Conservation (phyloP, 345 rosid genomes). For the Nephelium lappaceum region DNA sequence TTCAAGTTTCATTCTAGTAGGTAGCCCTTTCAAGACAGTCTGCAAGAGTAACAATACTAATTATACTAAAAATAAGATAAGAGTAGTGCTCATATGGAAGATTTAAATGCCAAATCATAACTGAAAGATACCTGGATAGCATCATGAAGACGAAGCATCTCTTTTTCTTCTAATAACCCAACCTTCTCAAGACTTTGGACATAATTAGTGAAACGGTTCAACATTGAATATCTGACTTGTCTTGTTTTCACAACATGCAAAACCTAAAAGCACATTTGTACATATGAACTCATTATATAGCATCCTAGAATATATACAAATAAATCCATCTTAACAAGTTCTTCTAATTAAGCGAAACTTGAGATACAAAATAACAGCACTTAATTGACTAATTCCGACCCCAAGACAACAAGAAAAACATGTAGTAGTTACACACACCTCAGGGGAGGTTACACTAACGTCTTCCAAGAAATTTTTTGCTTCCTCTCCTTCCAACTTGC, state of each 20-base stretch:
- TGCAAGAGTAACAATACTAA: conserved; percentile 26
- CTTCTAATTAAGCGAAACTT: neutral
- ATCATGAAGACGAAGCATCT: conserved; percentile 93
- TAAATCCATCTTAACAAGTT: conserved; percentile 11
- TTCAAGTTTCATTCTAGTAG: conserved; percentile 37
- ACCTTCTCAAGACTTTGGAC: conserved; percentile 80
- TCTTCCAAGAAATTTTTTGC: conserved; percentile 88
- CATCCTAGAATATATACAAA: neutral
- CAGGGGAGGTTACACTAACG: conserved; percentile 80
- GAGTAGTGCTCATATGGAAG: neutral
- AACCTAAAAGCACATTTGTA: conserved; percentile 51
- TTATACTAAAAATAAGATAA: neutral
- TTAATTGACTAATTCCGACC: neutral
- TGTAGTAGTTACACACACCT: conserved; percentile 47
- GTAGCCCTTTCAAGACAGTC: conserved; percentile 88
- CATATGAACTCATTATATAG: neutral
- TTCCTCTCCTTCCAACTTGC: conserved; percentile 79
- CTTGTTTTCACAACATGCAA: conserved; percentile 93
- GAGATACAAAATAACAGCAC: neutral
- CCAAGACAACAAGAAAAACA: neutral
- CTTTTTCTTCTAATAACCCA: conserved; percentile 88
- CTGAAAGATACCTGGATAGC: conserved; percentile 69
- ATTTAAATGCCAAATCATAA: neutral
- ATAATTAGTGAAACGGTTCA: conserved; percentile 79
- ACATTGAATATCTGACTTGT: conserved; percentile 80